Evolutionary conservation across 371 early-diverging fungal genomes (phyloP), one percentile per base, ranked within the genome.

Genomic region (Parasitella parasitica): DNA sequence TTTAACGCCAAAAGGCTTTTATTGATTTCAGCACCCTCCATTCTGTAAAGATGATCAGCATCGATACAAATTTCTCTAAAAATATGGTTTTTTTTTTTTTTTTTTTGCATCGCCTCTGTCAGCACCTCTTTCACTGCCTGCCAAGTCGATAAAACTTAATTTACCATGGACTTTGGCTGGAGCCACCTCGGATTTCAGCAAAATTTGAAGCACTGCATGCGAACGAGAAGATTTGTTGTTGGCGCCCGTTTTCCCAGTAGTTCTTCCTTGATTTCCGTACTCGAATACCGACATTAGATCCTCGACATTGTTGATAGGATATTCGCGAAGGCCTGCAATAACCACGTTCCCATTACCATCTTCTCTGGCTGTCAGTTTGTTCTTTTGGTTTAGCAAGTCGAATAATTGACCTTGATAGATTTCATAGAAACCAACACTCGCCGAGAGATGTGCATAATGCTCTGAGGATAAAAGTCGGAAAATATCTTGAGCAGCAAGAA

Each of bases 11-110:
- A 78, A 58, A 99, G 79, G 69, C 95, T 94, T 77, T 96, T 97
- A 82, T 99, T 99, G 83, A 99, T 99, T 78, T 98, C 98, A 2
- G 97, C 92, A n/a, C 98, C 98, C 77, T 99, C 99, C 13, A 54
- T 11, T 26, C 60, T 60, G 18, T 4, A 13, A 27, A 34, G 95
- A 24, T 97, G 80, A 3, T 96, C 97, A 97, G 1, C 96, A 54
- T 95, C 93, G 0, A 88, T 79, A 68, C 96, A 97, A 28, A 57
- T 58, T 24, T 49, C 58, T 34, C 86, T 82, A 60, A 52, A n/a
- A 26, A 49, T 49, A 13, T 15, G 27, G 4, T 3, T 30, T 6
- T 59, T 71, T 81, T 80, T 87, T 95, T 80, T 48, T 96, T 96
- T 70, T 94, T 89, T 95, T 90, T 0, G 94, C 84, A 43, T 95